A percentile compares a stretch with the other conserved stretches of the same genome.
These are phyloP conservation scores for Podospora australis DNA, from an alignment of 495 filamentous ascomycete genomes.

Conservation along the genomic window DNA sequence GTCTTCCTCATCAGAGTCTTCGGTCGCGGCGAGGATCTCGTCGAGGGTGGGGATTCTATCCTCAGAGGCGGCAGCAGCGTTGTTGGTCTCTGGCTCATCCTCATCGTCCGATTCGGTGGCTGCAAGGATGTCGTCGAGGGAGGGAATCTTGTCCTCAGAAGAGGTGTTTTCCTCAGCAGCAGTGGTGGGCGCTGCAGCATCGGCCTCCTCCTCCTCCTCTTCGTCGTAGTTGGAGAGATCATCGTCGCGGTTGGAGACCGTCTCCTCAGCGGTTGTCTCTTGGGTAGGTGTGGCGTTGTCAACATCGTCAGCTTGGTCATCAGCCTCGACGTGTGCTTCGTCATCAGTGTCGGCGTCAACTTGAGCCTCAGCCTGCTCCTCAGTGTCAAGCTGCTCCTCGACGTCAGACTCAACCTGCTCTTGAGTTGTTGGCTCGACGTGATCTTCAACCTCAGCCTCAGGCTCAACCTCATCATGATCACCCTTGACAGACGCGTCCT, in stretches of 20 bases:
- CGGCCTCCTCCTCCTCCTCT: not conserved
- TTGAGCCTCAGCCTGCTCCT: slow-evolving; percentile 15
- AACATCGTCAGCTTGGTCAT: not conserved
- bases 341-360: slow-evolving; percentile 14
- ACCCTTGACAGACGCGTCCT: not conserved
- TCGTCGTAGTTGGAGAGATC: not conserved
- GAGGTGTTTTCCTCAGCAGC: too few species aligned
- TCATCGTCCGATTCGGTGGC: not conserved
- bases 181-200: not conserved
- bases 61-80: too few species aligned
- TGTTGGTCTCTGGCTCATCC: too few species aligned
- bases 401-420: slow-evolving; percentile 16
- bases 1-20: not conserved
- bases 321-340: slow-evolving; percentile 1
- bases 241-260: too few species aligned
- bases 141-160: too few species aligned
- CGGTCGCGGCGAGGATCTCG: not conserved
- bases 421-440: slow-evolving; percentile 13
- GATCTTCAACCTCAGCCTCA: slow-evolving; percentile 18
- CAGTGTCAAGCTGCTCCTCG: slow-evolving; percentile 19
- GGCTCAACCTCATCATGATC: slow-evolving; percentile 3
- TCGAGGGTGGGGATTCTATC: too few species aligned
- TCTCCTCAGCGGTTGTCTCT: too few species aligned
- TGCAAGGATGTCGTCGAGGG: not conserved
- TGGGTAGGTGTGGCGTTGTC: too few species aligned